These are phyloP conservation scores for Pleurotus tuber-regium DNA, from an alignment of 768 basidiomycete species.

Conservation along the genomic window DNA sequence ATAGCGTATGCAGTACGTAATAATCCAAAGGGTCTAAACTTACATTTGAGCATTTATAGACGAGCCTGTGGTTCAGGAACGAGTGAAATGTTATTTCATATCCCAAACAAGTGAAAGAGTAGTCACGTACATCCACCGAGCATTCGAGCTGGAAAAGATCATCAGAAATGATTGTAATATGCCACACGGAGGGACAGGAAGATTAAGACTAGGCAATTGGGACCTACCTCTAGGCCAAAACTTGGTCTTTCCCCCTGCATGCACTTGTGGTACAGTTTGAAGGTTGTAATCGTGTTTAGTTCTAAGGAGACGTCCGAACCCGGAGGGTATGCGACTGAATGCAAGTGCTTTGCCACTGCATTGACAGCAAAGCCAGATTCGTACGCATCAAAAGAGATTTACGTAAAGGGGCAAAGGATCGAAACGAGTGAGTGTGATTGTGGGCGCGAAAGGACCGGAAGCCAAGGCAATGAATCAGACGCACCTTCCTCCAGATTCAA, in stretches of 20 bases:
- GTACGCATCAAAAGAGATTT: too few species aligned
- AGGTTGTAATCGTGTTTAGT: slow-evolving; percentile 51
- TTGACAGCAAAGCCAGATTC: neutral
- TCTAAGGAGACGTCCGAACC: slow-evolving; percentile 39
- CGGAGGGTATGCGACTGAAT: slow-evolving; percentile 42
- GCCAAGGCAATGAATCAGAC: neutral
- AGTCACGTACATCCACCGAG: slow-evolving; percentile 70
- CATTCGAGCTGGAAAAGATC: slow-evolving; percentile 48
- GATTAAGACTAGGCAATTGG: neutral
- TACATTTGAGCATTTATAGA: slow-evolving; percentile 62
- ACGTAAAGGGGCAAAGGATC: too few species aligned
- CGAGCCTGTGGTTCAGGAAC: slow-evolving; percentile 29
- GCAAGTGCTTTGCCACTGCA: slow-evolving; percentile 42
- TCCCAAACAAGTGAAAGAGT: neutral
- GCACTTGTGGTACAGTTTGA: slow-evolving; percentile 53
- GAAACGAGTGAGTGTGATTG: too few species aligned
- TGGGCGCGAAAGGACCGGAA: too few species aligned
- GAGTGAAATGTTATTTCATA: neutral
- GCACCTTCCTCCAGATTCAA: slow-evolving; percentile 64
- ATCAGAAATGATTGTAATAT: neutral
- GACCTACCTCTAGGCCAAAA: slow-evolving; percentile 66
- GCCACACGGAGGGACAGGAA: neutral
- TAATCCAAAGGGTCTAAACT: too few species aligned
- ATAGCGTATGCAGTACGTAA: too few species aligned
- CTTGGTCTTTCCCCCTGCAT: slow-evolving; percentile 42